Base-by-base conservation (phyloP, 148 eudicot species). In the Fagopyrum homotropicum region DNA sequence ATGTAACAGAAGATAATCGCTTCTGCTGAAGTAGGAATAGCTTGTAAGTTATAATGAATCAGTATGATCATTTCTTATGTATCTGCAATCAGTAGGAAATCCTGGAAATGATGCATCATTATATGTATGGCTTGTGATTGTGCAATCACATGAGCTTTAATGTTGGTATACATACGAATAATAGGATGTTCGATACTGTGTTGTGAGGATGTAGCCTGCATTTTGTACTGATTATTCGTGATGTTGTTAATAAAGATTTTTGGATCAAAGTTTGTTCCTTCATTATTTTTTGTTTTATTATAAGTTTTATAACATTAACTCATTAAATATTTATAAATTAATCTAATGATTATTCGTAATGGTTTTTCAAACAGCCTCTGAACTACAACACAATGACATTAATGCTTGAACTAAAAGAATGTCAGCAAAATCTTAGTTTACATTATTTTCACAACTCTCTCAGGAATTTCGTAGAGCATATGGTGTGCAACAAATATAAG, bases 21-120 rank as follows among this genome's bases (percentile, higher is more conserved):
- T 6, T 22, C 29, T 56, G 22, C 61, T n/a, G n/a, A 4, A 48
- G 51, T 54, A 55, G 35, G 40, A 35, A 19, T 17, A 57, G 29
- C 17, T n/a, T n/a, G 26, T 7, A 45, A 35, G 46, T 64, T 15
- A 35, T 64, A 64, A 15, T 43, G 47, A 66, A 66, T 11, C 5
- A 4, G 43, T 26, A 11, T 26, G 66, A 26, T 22, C 9, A 60
- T 22, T 60, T 11, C 12, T 26, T 60, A 7, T 22, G 66, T 60
- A 22, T 16, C 60, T n/a, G 60, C 60, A 55, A 55, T 55, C 68
- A 29, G 71, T 66, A 40, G 69, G 45, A 63, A 63, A 63, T 35
- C 12, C 45, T 30, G 4, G 45, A 11, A 45, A 17, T 19, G 63
- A 16, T 57, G 63, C 11, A 57, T 57, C 4, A 49, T 12, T 49